Evolutionary conservation across 495 filamentous ascomycete genomes (phyloP), one percentile per base, ranked within the genome.

Genomic region (Rhypophila decipiens): DNA sequence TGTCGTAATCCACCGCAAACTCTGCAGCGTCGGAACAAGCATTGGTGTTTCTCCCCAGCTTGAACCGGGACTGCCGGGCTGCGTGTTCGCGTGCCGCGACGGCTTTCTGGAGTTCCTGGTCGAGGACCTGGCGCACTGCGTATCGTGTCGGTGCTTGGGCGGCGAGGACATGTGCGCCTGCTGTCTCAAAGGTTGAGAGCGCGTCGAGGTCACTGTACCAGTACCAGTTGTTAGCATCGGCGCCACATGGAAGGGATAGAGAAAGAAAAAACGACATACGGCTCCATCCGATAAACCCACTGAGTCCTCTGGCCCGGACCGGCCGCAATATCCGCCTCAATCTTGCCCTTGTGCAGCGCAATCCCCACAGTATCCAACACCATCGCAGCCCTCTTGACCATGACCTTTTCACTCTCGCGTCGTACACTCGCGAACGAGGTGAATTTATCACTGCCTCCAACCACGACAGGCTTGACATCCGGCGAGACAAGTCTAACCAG

Each of bases 271-370:
- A 42, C 37, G 42, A 82, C 84, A 72, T 72, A 90, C 79, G 93
- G 93, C 57, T 96, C 90, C 91, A 98, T 93, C 24, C 93, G 80
- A 62, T 93, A 95, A 10, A 91, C 82, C 83, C 85, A 96, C 53
- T 74, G 69, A 29, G 70, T 80, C 72, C 52, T 71, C 67, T 52
- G 76, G 57, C 42, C 52, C 5, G 49, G 54, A 9, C 72, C 69
- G 43, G 75, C 66, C 31, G 57, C 53, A 5, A 58, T 46, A 3
- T 59, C 66, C n/a, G 71, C 72, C 51, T 95, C 90, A 27, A 98
- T 77, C 53, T 83, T 82, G 2, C 84, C 84, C 55, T 81, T 83
- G 55, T 95, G 86, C 65, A 96, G 90, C 4, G 77, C 78, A 20
- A 97, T 83, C 3, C 87, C 84, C 38, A 90, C 72, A 20, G 85